A percentile compares a stretch with the other conserved stretches of the same genome.
These are phyloP conservation scores for Peronospora tabacina DNA, from an alignment of 352 stramenopile genomes.

Conservation along the genomic window DNA sequence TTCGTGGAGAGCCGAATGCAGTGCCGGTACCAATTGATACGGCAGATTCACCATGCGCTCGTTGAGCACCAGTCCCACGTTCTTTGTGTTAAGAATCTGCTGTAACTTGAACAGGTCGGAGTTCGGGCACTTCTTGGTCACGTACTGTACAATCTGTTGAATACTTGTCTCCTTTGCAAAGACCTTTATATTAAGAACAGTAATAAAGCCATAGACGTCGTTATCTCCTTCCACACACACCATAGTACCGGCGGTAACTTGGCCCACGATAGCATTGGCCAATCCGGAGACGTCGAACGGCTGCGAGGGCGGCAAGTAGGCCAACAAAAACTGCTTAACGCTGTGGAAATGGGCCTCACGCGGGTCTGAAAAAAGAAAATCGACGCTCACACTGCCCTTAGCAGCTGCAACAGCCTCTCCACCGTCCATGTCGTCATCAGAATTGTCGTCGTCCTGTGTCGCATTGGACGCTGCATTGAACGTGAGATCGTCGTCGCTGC, in stretches of 20 bases:
- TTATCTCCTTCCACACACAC: slow-evolving; percentile 71
- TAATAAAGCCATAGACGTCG: slow-evolving; percentile 85
- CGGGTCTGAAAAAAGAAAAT: slow-evolving; percentile 82
- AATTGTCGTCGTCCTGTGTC: slow-evolving; percentile 37
- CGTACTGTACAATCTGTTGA: slow-evolving; percentile 70
- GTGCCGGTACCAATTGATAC: slow-evolving; percentile 72
- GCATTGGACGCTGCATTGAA: slow-evolving; percentile 32
- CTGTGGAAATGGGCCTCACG: slow-evolving; percentile 79
- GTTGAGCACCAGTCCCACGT: slow-evolving; percentile 67
- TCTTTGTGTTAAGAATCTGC: slow-evolving; percentile 49
- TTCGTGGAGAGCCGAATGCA: slow-evolving; percentile 75
- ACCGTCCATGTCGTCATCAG: slow-evolving; percentile 52
- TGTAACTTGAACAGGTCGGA: slow-evolving; percentile 42
- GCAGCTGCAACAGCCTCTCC: slow-evolving; percentile 29
- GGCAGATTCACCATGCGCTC: slow-evolving; percentile 84
- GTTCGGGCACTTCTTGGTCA: slow-evolving; percentile 63
- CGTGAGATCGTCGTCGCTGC: slow-evolving; percentile 56
- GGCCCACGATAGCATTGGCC: slow-evolving; percentile 62
- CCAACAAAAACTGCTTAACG: slow-evolving; percentile 76
- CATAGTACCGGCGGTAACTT: slow-evolving; percentile 72
- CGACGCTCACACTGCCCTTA: slow-evolving; percentile 51
- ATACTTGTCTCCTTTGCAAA: slow-evolving; percentile 49
- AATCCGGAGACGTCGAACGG: slow-evolving; percentile 79
- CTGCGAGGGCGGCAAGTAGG: slow-evolving; percentile 64
- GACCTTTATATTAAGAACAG: slow-evolving; percentile 53